Base-by-base conservation (phyloP, 148 eudicot species). In the Fagopyrum tataricum region DNA sequence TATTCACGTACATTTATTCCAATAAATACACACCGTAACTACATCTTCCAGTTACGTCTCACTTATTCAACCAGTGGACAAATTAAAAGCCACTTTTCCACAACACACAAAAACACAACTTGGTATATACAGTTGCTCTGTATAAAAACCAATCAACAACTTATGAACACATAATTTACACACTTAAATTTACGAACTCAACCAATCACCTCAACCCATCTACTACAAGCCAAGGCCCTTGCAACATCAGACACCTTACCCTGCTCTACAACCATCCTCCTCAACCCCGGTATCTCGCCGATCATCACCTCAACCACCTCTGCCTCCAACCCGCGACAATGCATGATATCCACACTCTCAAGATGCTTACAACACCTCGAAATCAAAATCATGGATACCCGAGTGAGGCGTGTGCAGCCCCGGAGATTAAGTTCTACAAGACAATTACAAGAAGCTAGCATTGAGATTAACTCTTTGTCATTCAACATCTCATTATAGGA, bases 401-500 rank as follows among this genome's bases (percentile, higher is more conserved):
- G 71, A 4, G 77, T 81, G 82, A 88, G 73, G 53, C 73, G 44
- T 52, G 43, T 71, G 70, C 92, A 86, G 17, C 92, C 86, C 70
- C 86, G 78, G 37, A 86, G 21, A 51, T 61, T 86, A 81, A 88
- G 62, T 26, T 81, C 86, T 18, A 70, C 49, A 58, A 88, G 47
- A 40, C 20, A 5, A 31, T 13, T 40, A 51, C 85, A 88, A 2
- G 88, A 84, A 41, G 73, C 81, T 43, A 86, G 72, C 89, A 86
- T 86, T 2, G 85, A 81, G 0, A 71, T 70, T 4, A 88, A 56
- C 81, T 86, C 92, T 62, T 84, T 88, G 72, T 86, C 90, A 5
- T 70, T 31, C 82, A 88, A 52, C 79, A 75, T 81, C 41, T 81
- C 85, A 71, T 88, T 88, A 62, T 84, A 75, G 14, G 92, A 86